These are phyloP conservation scores for Rhynchosporium graminicola DNA, from an alignment of 2,329 filamentous ascomycete species.

Conservation along the genomic window DNA sequence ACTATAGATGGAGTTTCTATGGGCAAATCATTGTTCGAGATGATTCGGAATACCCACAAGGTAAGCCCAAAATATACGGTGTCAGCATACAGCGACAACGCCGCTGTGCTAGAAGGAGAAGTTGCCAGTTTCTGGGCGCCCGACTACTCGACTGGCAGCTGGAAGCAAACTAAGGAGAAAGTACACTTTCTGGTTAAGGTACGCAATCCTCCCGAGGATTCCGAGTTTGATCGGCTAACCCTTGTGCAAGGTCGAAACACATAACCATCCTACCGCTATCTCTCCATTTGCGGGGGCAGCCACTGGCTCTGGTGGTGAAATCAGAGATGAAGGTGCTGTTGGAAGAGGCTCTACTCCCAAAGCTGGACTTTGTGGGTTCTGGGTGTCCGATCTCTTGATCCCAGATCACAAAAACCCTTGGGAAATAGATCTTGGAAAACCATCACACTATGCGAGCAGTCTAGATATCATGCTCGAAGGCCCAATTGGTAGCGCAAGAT, in stretches of 20 bases:
- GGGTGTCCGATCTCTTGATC: slow-evolving; percentile 90
- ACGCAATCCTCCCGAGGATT: neutral
- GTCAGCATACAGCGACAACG: slow-evolving; percentile 96
- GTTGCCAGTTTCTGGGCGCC: slow-evolving; percentile 82
- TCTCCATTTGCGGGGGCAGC: slow-evolving; percentile 91
- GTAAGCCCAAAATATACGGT: slow-evolving; percentile 79
- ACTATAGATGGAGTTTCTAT: slow-evolving; percentile 85
- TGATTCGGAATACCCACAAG: slow-evolving; percentile 96
- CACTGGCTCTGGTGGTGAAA: slow-evolving; percentile 93
- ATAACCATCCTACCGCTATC: slow-evolving; percentile 96
- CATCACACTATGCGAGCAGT: slow-evolving; percentile 88
- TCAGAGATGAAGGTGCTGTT: slow-evolving; percentile 92
- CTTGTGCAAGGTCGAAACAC: slow-evolving; percentile 63
- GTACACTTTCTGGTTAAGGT: slow-evolving; percentile 92
- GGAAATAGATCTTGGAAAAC: slow-evolving; percentile 89
- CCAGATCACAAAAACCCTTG: slow-evolving; percentile 81
- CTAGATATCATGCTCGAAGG: slow-evolving; percentile 98
- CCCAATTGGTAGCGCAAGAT: slow-evolving; percentile 89
- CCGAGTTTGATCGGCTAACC: neutral
- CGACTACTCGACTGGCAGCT: slow-evolving; percentile 80
- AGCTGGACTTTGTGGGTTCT: slow-evolving; percentile 88
- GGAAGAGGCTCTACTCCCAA: slow-evolving; percentile 91
- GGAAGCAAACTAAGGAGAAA: slow-evolving; percentile 82
- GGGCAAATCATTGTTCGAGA: slow-evolving; percentile 81
- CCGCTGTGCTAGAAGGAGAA: slow-evolving; percentile 81